Base-by-base conservation (phyloP, 148 eudicot species). In the Silene conica region DNA sequence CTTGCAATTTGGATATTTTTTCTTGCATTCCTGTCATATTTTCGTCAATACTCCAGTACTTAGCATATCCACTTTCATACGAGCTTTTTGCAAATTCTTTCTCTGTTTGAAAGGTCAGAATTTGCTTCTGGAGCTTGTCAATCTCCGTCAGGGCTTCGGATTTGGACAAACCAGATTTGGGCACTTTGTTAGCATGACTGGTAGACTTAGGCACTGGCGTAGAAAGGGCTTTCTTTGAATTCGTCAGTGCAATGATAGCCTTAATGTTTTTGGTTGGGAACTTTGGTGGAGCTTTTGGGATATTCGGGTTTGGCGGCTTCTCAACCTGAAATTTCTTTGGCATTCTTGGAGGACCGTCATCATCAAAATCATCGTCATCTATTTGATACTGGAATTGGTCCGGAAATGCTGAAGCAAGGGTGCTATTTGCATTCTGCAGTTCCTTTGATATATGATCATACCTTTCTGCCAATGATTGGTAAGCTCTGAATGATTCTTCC, bases 1-100 rank as follows among this genome's bases (percentile, higher is more conserved):
- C 99, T 78, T 96, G 87, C 80, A 96, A 71, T 64, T 78, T 82
- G 23, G 84, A 80, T 70, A 95, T 85, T 78, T 79, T 89, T 34
- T 90, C 87, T 74, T 95, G 99, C 83, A 80, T 83, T 67, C 86
- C 87, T 9, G 73, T 54, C 12, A 92, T 86, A 71, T 85, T 80
- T 56, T 85, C 86, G 79, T 96, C 97, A 14, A 95, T 86, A 43
- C 81, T 82, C 89, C 90, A 80, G 73, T 86, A 92, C 82, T 89
- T 90, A 3, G 89, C 83, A 41, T 87, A 80, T 71, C 96, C 91
- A 25, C 73, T 92, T 64, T 96, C 93, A 61, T 96, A 96, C 20
- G 94, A 90, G 80, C 93, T 90, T 79, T 89, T 90, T 18, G 87
- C 86, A 55, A 85, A 96, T 83, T 96, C 96, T 80, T 89, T 92